Evolutionary conservation across 306 rosid genomes (phyloP), one percentile per base, ranked within the genome.

Genomic region (Pachyrhizus erosus): DNA sequence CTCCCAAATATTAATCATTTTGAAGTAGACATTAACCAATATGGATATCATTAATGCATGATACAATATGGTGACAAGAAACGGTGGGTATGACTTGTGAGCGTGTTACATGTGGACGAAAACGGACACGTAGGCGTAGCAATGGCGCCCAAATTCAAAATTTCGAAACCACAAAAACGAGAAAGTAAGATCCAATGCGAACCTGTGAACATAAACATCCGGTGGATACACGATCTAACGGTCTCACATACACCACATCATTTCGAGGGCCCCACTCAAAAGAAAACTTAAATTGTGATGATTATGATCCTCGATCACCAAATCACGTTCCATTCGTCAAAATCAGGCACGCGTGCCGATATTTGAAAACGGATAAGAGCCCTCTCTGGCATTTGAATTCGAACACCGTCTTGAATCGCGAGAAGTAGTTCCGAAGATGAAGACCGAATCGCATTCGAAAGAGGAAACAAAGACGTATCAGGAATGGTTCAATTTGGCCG

Each of bases 401-500:
- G 62, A 51, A 40, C 6, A 10, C 8, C 1, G 13, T 37, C 12
- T 5, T 15, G 34, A 43, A 24, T 45, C 11, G 73, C 48, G 48
- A 26, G 49, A 34, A 29, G 20, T 18, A 26, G 26, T 15, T 21
- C 15, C 9, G 45, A 82, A 79, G 34, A 95, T 93, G 98, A 92
- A 89, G 84, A 88, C 81, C 1, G 92, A 76, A 23, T 77, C 85
- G 40, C 86, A 85, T 84, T 77, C 94, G 0, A 90, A 91, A 77
- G 97, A 94, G 73, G 87, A 87, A 61, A 85, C 84, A 49, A 87
- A 80, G 72, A 87, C 91, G 72, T 95, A 88, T 77, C 90, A 89
- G 75, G 90, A 93, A 46, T 95, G 99, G 99, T 95, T 93, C 91
- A 75, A 80, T 81, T 46, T 87, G 9, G 97, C 94, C 18, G 98